Conservation (phyloP, 2,329 filamentous ascomycete genomes). For the Colletotrichum viniferum region DNA sequence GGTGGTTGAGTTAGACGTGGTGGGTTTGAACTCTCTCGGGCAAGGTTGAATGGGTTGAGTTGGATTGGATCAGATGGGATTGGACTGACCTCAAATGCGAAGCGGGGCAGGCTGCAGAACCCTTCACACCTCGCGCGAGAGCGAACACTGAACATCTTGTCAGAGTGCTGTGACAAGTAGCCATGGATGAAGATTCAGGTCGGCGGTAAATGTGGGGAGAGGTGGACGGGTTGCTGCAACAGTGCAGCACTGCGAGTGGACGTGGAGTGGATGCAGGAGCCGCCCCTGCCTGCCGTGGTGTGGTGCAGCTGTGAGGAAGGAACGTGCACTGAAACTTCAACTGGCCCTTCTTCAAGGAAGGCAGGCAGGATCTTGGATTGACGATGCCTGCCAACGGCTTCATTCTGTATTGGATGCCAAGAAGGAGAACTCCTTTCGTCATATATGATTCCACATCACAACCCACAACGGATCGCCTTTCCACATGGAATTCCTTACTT, state of each 20-base stretch:
- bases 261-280: neutral
- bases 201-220: neutral
- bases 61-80: neutral
- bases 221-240: neutral
- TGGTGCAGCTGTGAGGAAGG: neutral
- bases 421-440: neutral
- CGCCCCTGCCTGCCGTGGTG: neutral
- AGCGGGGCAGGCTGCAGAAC: neutral
- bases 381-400: neutral
- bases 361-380: neutral
- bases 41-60: neutral
- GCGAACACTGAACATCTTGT: neutral
- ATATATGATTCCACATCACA: neutral
- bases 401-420: neutral
- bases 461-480: neutral
- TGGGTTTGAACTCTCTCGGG: neutral
- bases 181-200: neutral
- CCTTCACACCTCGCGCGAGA: neutral
- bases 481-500: neutral
- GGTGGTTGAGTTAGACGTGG: neutral
- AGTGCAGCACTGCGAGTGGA: neutral
- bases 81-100: neutral
- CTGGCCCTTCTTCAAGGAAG: neutral
- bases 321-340: neutral
- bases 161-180: too few species aligned